Conservation (phyloP, 2,329 filamentous ascomycete genomes). For the Pseudogymnoascus pannorum region DNA sequence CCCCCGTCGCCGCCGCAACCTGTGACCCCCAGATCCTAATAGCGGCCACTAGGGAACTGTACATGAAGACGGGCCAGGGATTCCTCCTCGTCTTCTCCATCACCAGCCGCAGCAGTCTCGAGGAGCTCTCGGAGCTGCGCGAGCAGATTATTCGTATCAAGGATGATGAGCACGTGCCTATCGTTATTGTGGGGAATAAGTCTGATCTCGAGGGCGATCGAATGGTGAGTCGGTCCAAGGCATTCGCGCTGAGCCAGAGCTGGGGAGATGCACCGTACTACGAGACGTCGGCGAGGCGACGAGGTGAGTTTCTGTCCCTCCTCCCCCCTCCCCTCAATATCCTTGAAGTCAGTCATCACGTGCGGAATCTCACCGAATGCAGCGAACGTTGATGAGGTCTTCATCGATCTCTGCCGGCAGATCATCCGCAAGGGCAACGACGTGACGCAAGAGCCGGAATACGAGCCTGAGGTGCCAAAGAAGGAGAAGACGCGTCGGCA, state of each 20-base stretch:
- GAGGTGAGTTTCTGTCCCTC: constrained; percentile 32
- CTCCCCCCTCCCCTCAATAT: background rate
- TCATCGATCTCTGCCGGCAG: constrained; percentile 59
- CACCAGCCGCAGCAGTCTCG: constrained; percentile 59
- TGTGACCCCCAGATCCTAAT: background rate
- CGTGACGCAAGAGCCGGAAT: background rate
- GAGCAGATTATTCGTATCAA: constrained; percentile 70
- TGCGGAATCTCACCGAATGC: background rate
- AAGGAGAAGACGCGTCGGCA: constrained; percentile 24
- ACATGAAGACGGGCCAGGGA: constrained; percentile 70
- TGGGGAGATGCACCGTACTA: constrained; percentile 71
- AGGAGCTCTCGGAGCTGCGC: constrained; percentile 62
- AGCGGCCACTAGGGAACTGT: constrained; percentile 48
- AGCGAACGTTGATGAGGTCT: constrained; percentile 65
- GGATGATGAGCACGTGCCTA: constrained; percentile 60
- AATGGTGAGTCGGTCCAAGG: constrained; percentile 54
- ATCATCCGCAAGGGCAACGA: constrained; percentile 53
- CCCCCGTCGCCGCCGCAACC: background rate
- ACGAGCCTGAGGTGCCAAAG: constrained; percentile 30
- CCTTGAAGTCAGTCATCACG: background rate
- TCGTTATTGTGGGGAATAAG: constrained; percentile 70
- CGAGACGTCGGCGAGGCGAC: constrained; percentile 59
- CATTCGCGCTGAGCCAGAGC: constrained; percentile 58
- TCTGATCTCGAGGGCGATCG: constrained; percentile 67
- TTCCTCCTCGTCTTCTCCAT: constrained; percentile 71